Evolutionary conservation across 192 early-diverging fungal species (phyloP).

Genomic region (Chytriomyces sp.): DNA sequence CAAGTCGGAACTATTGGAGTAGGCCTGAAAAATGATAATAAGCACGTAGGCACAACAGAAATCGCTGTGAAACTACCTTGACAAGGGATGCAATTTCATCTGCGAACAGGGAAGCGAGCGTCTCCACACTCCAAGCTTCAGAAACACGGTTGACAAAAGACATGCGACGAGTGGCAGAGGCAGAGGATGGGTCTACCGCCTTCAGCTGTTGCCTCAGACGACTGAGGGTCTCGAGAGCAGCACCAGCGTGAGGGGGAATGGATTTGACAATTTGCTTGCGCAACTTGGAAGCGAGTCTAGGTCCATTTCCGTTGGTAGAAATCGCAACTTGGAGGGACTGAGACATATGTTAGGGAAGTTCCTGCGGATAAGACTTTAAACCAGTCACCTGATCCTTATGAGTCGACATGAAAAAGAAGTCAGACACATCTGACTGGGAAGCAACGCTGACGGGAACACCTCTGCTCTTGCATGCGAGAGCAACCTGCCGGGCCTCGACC

Average conservation of each 20-base stretch:
- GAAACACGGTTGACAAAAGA: conserved; percentile 78
- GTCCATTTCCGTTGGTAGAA: conserved; percentile 84
- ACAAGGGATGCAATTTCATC: conserved; percentile 37
- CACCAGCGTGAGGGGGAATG: conserved; percentile 65
- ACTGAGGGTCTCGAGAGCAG: conserved; percentile 72
- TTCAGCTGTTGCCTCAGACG: conserved; percentile 54
- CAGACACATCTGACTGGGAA: conserved; percentile 76
- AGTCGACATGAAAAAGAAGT: conserved; percentile 88
- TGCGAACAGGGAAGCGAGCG: conserved; percentile 69
- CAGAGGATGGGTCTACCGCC: conserved; percentile 51
- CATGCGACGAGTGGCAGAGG: conserved; percentile 70
- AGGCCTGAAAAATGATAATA: too few relatives aligned
- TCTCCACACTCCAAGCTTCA: conserved; percentile 80
- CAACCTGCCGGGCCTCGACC: conserved; percentile 45
- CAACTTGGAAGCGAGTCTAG: conserved; percentile 77
- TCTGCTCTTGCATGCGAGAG: conserved; percentile 54
- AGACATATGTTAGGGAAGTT: background rate
- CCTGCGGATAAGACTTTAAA: background rate
- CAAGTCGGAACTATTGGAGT: background rate
- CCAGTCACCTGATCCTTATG: conserved; percentile 31
- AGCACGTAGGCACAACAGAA: too few relatives aligned
- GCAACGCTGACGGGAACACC: conserved; percentile 85
- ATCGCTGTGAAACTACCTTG: too few relatives aligned
- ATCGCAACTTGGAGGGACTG: conserved; percentile 87
- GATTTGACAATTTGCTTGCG: conserved; percentile 66